A percentile compares a stretch with the other conserved stretches of the same genome.
Conservation (phyloP, 2,329 filamentous ascomycete genomes). For the Lachnellula arida region DNA sequence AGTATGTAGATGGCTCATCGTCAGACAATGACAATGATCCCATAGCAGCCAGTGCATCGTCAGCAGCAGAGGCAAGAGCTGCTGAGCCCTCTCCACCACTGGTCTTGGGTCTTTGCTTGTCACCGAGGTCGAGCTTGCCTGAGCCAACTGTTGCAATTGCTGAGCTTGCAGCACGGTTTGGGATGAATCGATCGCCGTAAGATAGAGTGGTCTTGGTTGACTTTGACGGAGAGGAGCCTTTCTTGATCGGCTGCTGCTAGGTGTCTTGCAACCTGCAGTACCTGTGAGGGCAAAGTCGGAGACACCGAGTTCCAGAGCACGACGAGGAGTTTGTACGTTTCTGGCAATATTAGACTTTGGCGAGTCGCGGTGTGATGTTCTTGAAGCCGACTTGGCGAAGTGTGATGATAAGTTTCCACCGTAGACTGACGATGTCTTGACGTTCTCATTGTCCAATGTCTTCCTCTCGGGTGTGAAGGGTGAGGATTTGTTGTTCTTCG, state of each 20-base stretch:
- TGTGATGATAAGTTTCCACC: conserved; percentile 74
- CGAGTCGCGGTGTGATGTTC: conserved; percentile 71
- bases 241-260: conserved; percentile 50
- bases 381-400: conserved; percentile 65
- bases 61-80: conserved; percentile 64
- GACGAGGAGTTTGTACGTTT: conserved; percentile 69
- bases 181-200: conserved; percentile 91
- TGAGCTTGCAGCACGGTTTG: conserved; percentile 86
- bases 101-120: conserved; percentile 69
- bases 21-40: conserved; percentile 73
- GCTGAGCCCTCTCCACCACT: conserved; percentile 66
- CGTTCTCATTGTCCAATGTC: conserved; percentile 49
- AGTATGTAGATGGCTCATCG: conserved; percentile 61
- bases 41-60: conserved; percentile 74
- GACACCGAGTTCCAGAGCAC: conserved; percentile 78
- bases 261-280: conserved; percentile 64
- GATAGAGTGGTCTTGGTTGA: conserved; percentile 70
- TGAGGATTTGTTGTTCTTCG: conserved; percentile 59
- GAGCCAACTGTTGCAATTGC: conserved; percentile 77
- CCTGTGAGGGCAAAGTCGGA: conserved; percentile 90
- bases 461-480: conserved; percentile 70
- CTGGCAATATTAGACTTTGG: conserved; percentile 95
- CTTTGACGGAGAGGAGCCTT: conserved; percentile 51
- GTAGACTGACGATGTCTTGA: conserved; percentile 61
- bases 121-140: conserved; percentile 70